Percentiles rank a stretch among this genome's conserved stretches.
These are phyloP conservation scores for Protomyces macrosporus DNA, from an alignment of 1,139 yeast species.

Conservation along the genomic window DNA sequence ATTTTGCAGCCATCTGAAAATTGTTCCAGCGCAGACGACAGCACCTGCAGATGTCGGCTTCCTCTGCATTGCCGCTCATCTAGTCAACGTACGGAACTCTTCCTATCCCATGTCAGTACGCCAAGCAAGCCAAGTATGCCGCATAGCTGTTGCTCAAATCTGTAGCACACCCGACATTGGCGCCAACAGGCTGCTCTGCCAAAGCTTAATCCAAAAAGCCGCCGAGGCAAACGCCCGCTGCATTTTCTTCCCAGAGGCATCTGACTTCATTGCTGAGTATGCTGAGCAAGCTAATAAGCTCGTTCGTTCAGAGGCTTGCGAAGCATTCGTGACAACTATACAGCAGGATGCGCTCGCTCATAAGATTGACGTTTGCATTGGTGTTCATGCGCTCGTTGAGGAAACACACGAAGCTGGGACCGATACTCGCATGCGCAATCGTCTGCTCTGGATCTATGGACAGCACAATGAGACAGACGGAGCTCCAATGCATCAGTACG, in stretches of 20 bases:
- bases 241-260: slow-evolving; percentile 84
- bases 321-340: slow-evolving; percentile 51
- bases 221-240: slow-evolving; percentile 48
- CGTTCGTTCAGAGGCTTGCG: slow-evolving; percentile 49
- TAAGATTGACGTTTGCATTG: slow-evolving; percentile 48
- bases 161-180: slow-evolving; percentile 63
- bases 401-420: too few species aligned
- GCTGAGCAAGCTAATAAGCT: slow-evolving; percentile 60
- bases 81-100: too few species aligned
- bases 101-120: too few species aligned
- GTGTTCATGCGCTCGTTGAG: slow-evolving; percentile 63
- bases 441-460: slow-evolving; percentile 63
- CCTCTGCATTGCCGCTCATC: too few species aligned
- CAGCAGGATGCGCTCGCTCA: slow-evolving; percentile 46
- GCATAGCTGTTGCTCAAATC: slow-evolving; percentile 77
- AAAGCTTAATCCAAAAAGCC: slow-evolving; percentile 47
- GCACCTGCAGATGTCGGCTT: too few species aligned
- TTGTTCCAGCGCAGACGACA: too few species aligned
- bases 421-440: slow-evolving; percentile 39
- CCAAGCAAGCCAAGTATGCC: too few species aligned
- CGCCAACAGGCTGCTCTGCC: slow-evolving; percentile 55
- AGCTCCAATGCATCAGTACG: slow-evolving; percentile 60
- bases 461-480: slow-evolving; percentile 43
- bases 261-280: slow-evolving; percentile 66
- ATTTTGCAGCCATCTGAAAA: too few species aligned